Conservation (phyloP, 257 asterid genomes). For the Coffea canephora region DNA sequence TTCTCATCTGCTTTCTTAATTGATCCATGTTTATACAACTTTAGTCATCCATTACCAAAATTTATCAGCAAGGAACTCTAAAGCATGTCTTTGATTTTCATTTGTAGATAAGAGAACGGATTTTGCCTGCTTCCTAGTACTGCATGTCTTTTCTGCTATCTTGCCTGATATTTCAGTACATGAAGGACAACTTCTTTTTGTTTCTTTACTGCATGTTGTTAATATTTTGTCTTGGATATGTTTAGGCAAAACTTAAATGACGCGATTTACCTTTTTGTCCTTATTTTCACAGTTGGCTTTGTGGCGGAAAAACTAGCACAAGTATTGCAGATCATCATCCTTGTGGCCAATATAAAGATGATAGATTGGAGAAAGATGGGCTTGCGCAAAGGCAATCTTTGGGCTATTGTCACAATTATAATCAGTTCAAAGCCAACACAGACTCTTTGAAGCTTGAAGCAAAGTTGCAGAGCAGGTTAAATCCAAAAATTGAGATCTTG, state of each 20-base stretch:
- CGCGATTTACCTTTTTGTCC: not conserved
- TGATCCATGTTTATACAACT: slow-evolving; percentile 2
- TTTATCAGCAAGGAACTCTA: not conserved
- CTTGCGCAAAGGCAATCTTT: slow-evolving; percentile 21
- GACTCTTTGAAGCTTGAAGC: slow-evolving; percentile 47
- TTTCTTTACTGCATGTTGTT: not conserved
- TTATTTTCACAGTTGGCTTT: slow-evolving; percentile 48
- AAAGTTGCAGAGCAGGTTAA: slow-evolving; percentile 23
- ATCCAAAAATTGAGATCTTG: slow-evolving; percentile 23
- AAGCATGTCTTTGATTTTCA: not conserved
- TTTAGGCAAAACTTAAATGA: not conserved
- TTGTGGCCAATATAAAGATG: slow-evolving; percentile 50
- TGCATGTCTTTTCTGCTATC: not conserved
- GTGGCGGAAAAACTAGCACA: slow-evolving; percentile 53
- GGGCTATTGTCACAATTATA: slow-evolving; percentile 49
- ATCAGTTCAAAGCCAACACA: slow-evolving; percentile 41
- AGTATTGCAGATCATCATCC: slow-evolving; percentile 30
- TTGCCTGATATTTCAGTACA: not conserved
- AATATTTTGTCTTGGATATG: no score
- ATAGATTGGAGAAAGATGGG: slow-evolving; percentile 10
- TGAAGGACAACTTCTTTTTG: not conserved
- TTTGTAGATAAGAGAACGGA: not conserved
- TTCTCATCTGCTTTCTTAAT: not conserved
- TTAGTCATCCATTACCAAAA: not conserved
- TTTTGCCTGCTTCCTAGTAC: not conserved